A percentile compares a stretch with the other conserved stretches of the same genome.
Evolutionary conservation across 139 green algal genomes (phyloP).

Genomic region (Auxenochlorella protothecoides): DNA sequence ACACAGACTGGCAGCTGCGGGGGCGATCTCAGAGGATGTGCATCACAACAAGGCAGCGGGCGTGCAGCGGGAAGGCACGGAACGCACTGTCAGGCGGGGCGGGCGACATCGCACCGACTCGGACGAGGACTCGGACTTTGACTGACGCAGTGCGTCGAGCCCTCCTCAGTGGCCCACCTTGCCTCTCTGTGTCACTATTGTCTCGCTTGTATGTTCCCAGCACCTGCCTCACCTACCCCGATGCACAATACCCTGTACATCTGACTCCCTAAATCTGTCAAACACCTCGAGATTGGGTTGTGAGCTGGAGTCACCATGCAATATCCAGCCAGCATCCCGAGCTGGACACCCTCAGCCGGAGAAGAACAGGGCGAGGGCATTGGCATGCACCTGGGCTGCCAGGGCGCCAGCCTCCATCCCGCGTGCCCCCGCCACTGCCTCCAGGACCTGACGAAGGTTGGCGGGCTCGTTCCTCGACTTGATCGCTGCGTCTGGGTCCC

Average conservation of each 20-base stretch:
- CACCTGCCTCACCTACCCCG: no score
- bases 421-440: constrained; percentile 46
- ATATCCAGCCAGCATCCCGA: no score
- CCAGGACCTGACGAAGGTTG: constrained; percentile 50
- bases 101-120: constrained; percentile 36
- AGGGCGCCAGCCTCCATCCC: constrained; percentile 18
- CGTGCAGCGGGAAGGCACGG: constrained; percentile 23
- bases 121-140: constrained; percentile 76
- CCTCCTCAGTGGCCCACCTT: no score
- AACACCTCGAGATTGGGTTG: no score
- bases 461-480: constrained; percentile 85
- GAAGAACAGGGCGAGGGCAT: constrained; percentile 44
- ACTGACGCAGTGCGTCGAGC: constrained; percentile 14
- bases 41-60: constrained; percentile 7
- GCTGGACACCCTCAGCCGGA: background rate
- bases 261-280: no score
- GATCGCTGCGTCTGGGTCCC: constrained; percentile 40
- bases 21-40: constrained; percentile 20
- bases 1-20: constrained; percentile 8
- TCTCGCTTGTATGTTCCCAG: no score
- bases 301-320: no score
- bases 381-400: constrained; percentile 22
- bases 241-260: no score
- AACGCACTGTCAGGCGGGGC: constrained; percentile 25
- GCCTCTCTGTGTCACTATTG: no score